Evolutionary conservation across 2,329 filamentous ascomycete genomes (phyloP).

Genomic region (Colletotrichum sp.): DNA sequence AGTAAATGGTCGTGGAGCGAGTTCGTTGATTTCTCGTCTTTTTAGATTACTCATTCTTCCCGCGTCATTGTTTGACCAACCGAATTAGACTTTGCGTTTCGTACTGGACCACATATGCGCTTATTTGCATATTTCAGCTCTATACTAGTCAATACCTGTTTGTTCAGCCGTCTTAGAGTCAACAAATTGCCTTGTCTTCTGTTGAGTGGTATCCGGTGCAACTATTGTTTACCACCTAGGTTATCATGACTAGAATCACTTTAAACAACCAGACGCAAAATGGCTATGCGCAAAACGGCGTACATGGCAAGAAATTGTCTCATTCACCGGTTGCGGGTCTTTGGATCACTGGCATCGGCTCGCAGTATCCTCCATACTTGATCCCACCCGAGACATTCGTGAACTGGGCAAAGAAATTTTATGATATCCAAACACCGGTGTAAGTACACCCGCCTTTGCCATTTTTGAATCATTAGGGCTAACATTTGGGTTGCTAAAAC

Average conservation of each 20-base stretch:
- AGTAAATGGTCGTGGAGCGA: not conserved
- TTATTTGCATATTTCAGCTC: not conserved
- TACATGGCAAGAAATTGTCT: not conserved
- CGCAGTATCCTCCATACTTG: not conserved
- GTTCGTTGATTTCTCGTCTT: not conserved
- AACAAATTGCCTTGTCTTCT: not conserved
- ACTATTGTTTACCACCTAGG: not conserved
- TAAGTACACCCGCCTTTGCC: not conserved
- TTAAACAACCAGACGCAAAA: not conserved
- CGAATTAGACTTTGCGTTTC: not conserved
- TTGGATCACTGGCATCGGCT: slow-evolving; percentile 6
- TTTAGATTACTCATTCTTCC: not conserved
- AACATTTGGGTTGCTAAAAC: fast-evolving
- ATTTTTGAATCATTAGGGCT: not conserved
- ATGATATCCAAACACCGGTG: not conserved
- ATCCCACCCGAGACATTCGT: not conserved
- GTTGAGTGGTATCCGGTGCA: not conserved
- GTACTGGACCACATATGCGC: not conserved
- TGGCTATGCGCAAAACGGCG: not conserved
- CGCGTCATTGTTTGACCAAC: not conserved
- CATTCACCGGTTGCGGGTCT: not conserved
- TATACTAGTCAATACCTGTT: fast-evolving
- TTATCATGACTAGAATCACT: not conserved
- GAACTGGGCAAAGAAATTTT: not conserved
- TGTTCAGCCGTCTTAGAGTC: not conserved